Evolutionary conservation across 2,329 filamentous ascomycete species (phyloP).

Genomic region (Ilyonectria robusta): DNA sequence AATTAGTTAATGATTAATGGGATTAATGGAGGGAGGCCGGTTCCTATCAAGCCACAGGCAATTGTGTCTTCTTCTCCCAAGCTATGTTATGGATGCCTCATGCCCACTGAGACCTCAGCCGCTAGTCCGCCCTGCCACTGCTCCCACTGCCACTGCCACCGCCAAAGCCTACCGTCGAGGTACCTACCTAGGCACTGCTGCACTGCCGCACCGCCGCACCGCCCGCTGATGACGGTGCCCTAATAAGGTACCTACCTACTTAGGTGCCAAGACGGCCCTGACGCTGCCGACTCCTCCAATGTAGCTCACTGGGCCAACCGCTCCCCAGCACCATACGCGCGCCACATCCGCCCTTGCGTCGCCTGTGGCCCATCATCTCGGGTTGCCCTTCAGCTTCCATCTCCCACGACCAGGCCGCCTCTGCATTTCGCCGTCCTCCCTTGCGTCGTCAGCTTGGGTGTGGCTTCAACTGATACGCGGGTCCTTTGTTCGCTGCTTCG

Average conservation of each 20-base stretch:
- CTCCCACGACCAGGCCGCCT: not conserved
- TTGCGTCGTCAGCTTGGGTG: not conserved
- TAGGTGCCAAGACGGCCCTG: not conserved
- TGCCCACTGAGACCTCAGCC: not conserved
- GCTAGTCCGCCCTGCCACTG: not conserved
- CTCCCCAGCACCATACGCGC: not conserved
- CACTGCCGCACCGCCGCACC: too few relatives aligned
- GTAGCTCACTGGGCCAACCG: conserved; percentile 17
- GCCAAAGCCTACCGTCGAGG: not conserved
- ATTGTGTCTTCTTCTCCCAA: too few relatives aligned
- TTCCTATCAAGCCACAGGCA: not conserved
- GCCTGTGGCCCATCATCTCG: conserved; percentile 7
- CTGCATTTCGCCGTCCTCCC: not conserved
- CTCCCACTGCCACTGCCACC: not conserved
- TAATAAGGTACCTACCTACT: too few relatives aligned
- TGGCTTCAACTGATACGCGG: not conserved
- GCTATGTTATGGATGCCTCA: too few relatives aligned
- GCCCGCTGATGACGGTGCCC: not conserved
- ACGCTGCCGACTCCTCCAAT: conserved; percentile 5
- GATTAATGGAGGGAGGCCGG: not conserved
- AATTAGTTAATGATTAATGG: not conserved
- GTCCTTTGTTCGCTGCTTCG: not conserved
- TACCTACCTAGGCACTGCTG: too few relatives aligned
- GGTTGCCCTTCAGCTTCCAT: not conserved
- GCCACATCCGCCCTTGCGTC: conserved; percentile 22